Evolutionary conservation across 306 rosid species (phyloP), one percentile per base, ranked within the genome.

Genomic region (Sicyos edulis): DNA sequence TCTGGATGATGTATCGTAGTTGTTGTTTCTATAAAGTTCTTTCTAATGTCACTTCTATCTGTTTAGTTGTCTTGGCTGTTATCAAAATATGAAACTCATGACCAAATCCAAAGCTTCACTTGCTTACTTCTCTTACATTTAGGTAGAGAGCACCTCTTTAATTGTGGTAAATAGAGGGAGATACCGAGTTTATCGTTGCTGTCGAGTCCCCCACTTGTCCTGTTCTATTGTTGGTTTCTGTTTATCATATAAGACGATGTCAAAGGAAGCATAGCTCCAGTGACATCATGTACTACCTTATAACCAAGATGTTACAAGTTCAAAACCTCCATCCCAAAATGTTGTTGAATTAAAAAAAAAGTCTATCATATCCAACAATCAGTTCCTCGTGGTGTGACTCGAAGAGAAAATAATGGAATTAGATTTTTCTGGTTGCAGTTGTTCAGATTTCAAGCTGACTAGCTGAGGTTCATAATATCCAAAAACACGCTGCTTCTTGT

Each of bases 381-480:
- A 45, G 72, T 67, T 67, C 72, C 72, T 67, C 57, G 5, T 13
- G 19, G 21, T 13, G 21, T 7, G 13, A 42, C 57, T 67, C 40
- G 8, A 67, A 47, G 21, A 2, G 55, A 65, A 5, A 67, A 49
- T 67, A 47, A 67, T 67, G 42, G 21, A 42, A 49, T 22, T 67
- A 67, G 72, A 47, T 67, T 67, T 65, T 67, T 45, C 32, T 67
- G 55, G 44, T 45, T 67, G 72, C 56, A 67, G 72, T 44, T 66
- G 54, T 66, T 65, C 54, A 65, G 29, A 42, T 65, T 7, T 65
- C 34, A 17, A 37, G 44, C 44, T 37, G 44, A 37, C 44, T 37
- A 19, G 15, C 9, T n/a, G 70, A 64, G 52, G 52, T 37, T 37
- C 70, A 64, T 64, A 64, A 65, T 37, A 65, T 65, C 71, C 53